Evolutionary conservation across 2,329 filamentous ascomycete genomes (phyloP).

Genomic region (Mycosphaerella sp.): DNA sequence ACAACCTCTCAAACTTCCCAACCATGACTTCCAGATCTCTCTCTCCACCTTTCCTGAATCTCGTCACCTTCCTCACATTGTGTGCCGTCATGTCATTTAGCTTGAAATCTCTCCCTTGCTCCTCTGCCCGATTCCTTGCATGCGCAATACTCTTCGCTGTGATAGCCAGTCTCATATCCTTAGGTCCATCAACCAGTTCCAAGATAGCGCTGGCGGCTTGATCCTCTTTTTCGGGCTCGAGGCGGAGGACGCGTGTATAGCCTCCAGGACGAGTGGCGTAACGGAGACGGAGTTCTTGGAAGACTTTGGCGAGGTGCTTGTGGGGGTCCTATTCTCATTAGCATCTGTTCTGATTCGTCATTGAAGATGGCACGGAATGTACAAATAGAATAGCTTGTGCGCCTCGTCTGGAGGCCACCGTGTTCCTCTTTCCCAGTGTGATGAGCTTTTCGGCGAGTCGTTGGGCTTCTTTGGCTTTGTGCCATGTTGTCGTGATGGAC

Average conservation of each 20-base stretch:
- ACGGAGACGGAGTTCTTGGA: constrained; percentile 71
- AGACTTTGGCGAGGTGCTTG: constrained; percentile 67
- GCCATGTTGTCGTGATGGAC: constrained; percentile 88
- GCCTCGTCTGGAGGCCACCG: constrained; percentile 66
- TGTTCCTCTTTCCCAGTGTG: constrained; percentile 88
- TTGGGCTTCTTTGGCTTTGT: constrained; percentile 96
- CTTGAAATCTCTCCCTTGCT: constrained; percentile 46
- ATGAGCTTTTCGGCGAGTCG: constrained; percentile 89
- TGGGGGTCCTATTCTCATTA: constrained; percentile 11
- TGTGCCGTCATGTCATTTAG: constrained; percentile 65
- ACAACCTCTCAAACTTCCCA: constrained; percentile 37
- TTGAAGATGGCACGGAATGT: constrained; percentile 25
- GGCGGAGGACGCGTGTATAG: constrained; percentile 89
- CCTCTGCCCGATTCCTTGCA: constrained; percentile 13
- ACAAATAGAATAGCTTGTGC: constrained; percentile 77
- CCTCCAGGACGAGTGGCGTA: constrained; percentile 77
- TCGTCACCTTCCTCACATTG: constrained; percentile 80
- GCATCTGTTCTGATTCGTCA: background rate
- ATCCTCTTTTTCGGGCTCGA: constrained; percentile 81
- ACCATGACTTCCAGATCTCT: constrained; percentile 60
- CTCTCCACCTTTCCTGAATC: constrained; percentile 62
- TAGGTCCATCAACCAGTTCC: constrained; percentile 88
- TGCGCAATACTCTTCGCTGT: constrained; percentile 78
- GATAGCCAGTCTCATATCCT: constrained; percentile 90
- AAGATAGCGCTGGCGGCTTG: constrained; percentile 87